Evolutionary conservation across 1,139 yeast genomes (phyloP), one percentile per base, ranked within the genome.

Genomic region (Yamadazyma diospyri): DNA sequence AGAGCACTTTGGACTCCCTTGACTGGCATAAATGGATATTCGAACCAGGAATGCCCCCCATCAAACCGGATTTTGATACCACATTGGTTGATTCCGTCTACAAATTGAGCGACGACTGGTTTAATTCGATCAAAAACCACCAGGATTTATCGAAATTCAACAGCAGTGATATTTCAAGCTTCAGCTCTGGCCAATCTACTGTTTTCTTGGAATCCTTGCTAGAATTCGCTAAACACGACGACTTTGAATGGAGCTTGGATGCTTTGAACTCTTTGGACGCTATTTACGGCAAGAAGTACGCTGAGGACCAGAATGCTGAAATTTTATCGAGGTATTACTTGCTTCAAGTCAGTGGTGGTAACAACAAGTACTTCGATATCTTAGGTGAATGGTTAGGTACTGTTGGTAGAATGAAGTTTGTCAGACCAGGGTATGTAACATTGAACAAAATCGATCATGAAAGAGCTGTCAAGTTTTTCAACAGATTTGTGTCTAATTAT

Each of bases 331-430:
- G 95, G 55, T 83, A 87, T 81, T 85, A 70, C 56, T 65, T 78
- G 38, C 67, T 88, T 35, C 74, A 78, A 47, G 64, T 81, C 11
- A 59, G 69, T 1, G 59, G 70, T 1, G 58, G 62, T 11, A 60
- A 74, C 36, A 44, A 59, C 12, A 55, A 64, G 23, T 63, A 66
- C 35, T 77, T 80, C 51, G 60, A 37, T 17, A 35, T 31, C 16
- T 61, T 85, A 30, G 88, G 94, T 6, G 74, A 76, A 35, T 88
- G 95, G 95, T 67, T 88, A 37, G 94, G 94, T 6, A 80, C 92
- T 3, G 94, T 87, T 17, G 97, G 97, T 15, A 76, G 97, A 66
- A 88, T 88, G 96, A 88, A 88, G 66, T 88, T 80, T 54, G 95
- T 86, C 24, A 75, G 96, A 56, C 95, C 96, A 16, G 88, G 94